Evolutionary conservation across 768 basidiomycete species (phyloP).

Genomic region (Russula emetica): DNA sequence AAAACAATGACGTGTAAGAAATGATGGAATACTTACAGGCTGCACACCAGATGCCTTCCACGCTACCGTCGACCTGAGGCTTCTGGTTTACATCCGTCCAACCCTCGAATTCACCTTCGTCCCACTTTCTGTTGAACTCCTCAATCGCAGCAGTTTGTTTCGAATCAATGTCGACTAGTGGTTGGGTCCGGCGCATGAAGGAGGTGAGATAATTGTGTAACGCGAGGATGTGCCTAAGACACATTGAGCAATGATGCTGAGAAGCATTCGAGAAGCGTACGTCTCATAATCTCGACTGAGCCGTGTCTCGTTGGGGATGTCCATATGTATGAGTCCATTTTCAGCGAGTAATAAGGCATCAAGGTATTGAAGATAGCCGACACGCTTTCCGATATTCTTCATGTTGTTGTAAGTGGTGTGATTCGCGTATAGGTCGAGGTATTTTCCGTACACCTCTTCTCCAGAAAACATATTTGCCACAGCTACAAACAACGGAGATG

Average conservation of each 20-base stretch:
- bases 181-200: constrained; percentile 80
- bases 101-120: constrained; percentile 62
- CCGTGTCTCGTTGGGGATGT: constrained; percentile 64
- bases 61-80: constrained; percentile 39
- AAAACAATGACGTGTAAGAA: constrained; percentile 14
- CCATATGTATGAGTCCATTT: constrained; percentile 56
- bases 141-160: constrained; percentile 59
- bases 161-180: constrained; percentile 69
- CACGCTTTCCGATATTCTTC: constrained; percentile 74
- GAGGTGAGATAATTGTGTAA: constrained; percentile 82
- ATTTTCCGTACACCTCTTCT: constrained; percentile 92
- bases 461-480: constrained; percentile 88
- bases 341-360: constrained; percentile 73
- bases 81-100: constrained; percentile 60
- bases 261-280: constrained; percentile 43
- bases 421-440: constrained; percentile 86
- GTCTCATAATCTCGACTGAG: constrained; percentile 72
- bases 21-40: constrained; percentile 60
- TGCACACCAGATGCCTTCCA: constrained; percentile 86
- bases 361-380: constrained; percentile 91
- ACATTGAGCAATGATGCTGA: constrained; percentile 11
- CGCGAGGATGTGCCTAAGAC: constrained; percentile 70
- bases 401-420: constrained; percentile 89
- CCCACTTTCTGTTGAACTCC: constrained; percentile 81
- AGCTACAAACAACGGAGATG: constrained; percentile 41